These are phyloP conservation scores for Discostella pseudostelligera DNA, from an alignment of 108 stramenopile genomes.

Conservation along the genomic window DNA sequence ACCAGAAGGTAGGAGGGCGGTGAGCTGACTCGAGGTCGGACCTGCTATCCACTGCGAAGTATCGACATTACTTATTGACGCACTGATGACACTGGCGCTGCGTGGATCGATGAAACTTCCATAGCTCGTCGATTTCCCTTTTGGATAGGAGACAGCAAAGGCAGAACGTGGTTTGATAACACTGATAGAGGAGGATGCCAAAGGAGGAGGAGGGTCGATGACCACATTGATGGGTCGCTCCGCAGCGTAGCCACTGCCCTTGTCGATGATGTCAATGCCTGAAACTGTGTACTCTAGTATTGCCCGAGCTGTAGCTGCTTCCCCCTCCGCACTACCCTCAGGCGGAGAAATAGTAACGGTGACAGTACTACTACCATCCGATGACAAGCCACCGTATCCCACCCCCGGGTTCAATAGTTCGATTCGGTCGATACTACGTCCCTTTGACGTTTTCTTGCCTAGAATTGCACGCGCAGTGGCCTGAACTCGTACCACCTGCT, in stretches of 20 bases:
- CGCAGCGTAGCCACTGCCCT: constrained; percentile 80
- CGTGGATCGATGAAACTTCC: constrained; percentile 19
- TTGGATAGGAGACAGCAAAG: constrained; percentile 36
- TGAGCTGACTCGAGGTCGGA: constrained; percentile 56
- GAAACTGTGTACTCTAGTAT: constrained; percentile 69
- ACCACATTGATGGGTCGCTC: constrained; percentile 62
- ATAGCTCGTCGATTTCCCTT: constrained; percentile 34
- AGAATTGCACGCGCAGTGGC: constrained; percentile 69
- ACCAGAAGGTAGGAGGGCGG: constrained; percentile 73
- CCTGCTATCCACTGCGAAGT: constrained; percentile 26
- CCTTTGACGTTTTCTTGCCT: constrained; percentile 63
- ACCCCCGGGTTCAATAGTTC: constrained; percentile 59
- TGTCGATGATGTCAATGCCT: constrained; percentile 60
- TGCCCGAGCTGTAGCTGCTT: constrained; percentile 59
- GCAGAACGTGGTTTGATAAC: constrained; percentile 14
- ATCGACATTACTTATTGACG: constrained; percentile 21
- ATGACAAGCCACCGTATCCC: constrained; percentile 54
- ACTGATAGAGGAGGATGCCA: constrained; percentile 29
- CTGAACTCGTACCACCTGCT: constrained; percentile 5
- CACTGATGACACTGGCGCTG: constrained; percentile 15
- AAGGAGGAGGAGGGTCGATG: constrained; percentile 70
- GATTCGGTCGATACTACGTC: constrained; percentile 59
- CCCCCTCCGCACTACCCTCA: constrained; percentile 49
- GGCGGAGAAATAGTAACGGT: constrained; percentile 53
- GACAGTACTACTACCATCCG: constrained; percentile 51